phyloP scores from a whole-genome alignment of 257 asterid genomes.

The Leonotis leonurus region DNA sequence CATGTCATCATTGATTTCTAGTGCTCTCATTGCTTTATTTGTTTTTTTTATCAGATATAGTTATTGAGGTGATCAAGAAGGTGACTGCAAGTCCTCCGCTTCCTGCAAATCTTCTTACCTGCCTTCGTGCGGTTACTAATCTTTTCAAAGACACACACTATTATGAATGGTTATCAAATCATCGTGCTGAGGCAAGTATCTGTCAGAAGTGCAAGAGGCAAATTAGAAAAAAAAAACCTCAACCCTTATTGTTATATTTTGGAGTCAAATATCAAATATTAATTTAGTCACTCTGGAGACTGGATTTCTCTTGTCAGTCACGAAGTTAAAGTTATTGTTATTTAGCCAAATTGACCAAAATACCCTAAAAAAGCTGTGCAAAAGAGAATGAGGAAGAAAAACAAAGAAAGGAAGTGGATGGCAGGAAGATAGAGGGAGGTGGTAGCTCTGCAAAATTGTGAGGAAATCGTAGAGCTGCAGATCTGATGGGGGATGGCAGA shows the following conservation, averaged over 20 bases:
- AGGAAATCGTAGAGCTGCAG: too few relatives aligned
- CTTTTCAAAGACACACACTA: conserved; percentile 55
- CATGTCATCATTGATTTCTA: neutral
- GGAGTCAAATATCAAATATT: neutral
- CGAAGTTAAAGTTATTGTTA: neutral
- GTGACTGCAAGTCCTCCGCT: conserved; percentile 68
- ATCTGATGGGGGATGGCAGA: too few relatives aligned
- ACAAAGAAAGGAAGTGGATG: neutral
- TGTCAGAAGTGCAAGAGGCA: neutral
- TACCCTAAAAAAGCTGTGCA: neutral
- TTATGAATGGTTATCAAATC: conserved; percentile 59
- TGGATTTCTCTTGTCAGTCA: neutral
- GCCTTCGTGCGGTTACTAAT: conserved; percentile 81
- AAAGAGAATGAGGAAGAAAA: neutral
- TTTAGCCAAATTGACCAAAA: neutral
- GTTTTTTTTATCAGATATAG: conserved; percentile 39
- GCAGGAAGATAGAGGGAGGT: neutral
- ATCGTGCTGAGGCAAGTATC: conserved; percentile 72
- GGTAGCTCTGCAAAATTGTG: too few relatives aligned
- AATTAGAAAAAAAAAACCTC: conserved; percentile 1
- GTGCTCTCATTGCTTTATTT: conserved; percentile 11
- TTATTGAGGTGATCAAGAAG: conserved; percentile 68
- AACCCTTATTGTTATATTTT: neutral
- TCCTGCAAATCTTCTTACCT: conserved; percentile 81
- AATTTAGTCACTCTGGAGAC: neutral